These are phyloP conservation scores for Ilex asprella DNA, from an alignment of 257 asterid genomes.

Conservation along the genomic window DNA sequence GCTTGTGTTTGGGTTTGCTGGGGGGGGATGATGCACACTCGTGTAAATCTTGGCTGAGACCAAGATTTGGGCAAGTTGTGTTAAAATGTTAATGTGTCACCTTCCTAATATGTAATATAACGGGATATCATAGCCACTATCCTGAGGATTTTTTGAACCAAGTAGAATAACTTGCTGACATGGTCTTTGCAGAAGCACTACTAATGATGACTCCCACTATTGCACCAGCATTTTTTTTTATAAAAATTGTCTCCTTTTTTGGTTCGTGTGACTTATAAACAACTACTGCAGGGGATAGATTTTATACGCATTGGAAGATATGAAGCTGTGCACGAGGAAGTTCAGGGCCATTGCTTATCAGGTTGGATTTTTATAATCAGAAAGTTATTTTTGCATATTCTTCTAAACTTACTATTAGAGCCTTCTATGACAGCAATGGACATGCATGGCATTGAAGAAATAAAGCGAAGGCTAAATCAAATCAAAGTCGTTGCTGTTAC, in stretches of 20 bases:
- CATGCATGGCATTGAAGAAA: slow-evolving; percentile 50
- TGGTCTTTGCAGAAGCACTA: too few relatives aligned
- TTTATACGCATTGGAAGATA: slow-evolving; percentile 84
- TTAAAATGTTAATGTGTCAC: too few relatives aligned
- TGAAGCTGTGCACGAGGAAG: slow-evolving; percentile 81
- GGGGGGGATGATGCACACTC: too few relatives aligned
- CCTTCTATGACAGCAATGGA: slow-evolving; percentile 43
- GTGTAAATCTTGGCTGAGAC: too few relatives aligned
- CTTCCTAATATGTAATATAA: too few relatives aligned
- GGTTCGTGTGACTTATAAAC: background rate
- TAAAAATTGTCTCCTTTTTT: background rate
- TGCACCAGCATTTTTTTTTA: too few relatives aligned
- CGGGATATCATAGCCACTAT: too few relatives aligned
- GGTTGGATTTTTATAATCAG: slow-evolving; percentile 32
- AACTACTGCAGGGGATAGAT: slow-evolving; percentile 63
- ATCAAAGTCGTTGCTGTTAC: slow-evolving; percentile 82
- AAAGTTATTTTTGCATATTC: slow-evolving; percentile 9
- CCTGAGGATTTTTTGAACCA: too few relatives aligned
- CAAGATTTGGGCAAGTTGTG: too few relatives aligned
- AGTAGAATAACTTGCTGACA: too few relatives aligned
- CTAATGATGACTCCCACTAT: too few relatives aligned
- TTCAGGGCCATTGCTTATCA: slow-evolving; percentile 71
- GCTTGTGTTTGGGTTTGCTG: too few relatives aligned
- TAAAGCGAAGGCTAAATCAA: slow-evolving; percentile 58
- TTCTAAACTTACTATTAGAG: slow-evolving; percentile 16